Evolutionary conservation across 2,329 filamentous ascomycete species (phyloP), one percentile per base, ranked within the genome.

Genomic region (Scedosporium minutisporum): DNA sequence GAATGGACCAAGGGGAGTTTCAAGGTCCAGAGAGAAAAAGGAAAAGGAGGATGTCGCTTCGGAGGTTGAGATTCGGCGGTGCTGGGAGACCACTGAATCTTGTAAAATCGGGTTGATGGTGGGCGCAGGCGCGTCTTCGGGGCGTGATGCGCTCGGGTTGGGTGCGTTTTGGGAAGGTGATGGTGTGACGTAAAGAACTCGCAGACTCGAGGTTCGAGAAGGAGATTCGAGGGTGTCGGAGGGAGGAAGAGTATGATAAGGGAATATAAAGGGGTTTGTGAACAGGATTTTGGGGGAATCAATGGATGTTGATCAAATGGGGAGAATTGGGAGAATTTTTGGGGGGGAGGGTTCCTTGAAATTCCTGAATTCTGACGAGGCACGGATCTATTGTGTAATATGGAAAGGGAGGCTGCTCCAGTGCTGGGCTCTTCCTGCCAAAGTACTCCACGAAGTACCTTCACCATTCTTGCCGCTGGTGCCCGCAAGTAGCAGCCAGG

Each of bases 271-370:
- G 51, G 23, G 51, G 51, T 48, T 23, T 27, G 51, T 23, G n/a
- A 33, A 16, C 16, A 46, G 58, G 21, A 4, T 48, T 60, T 27
- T 51, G 16, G n/a, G 38, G 25, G 44, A 44, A 44, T 58, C 55
- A 58, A 61, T 62, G 62, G 60, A 61, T 38, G 33, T 16, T 41
- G 41, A 53, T 57, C 48, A 23, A 44, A 23, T 46, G 18, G 41
- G 41, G 41, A 33, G 57, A 57, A n/a, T 16, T 42, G 57, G 16
- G 33, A 60, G 62, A 42, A 60, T 16, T 48, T 38, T 48, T 48
- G 44, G 44, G 51, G 51, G 51, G 51, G 23, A 27, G 21, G 14
- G 9, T 23, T 55, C 23, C 23, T 27, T 23, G 23, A 55, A 55
- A 23, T 55, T 55, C 21, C 21, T 10, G 12, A 55, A 14, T 55